phyloP scores from a whole-genome alignment of 371 early-diverging fungal species.

The Circinella umbellata region DNA sequence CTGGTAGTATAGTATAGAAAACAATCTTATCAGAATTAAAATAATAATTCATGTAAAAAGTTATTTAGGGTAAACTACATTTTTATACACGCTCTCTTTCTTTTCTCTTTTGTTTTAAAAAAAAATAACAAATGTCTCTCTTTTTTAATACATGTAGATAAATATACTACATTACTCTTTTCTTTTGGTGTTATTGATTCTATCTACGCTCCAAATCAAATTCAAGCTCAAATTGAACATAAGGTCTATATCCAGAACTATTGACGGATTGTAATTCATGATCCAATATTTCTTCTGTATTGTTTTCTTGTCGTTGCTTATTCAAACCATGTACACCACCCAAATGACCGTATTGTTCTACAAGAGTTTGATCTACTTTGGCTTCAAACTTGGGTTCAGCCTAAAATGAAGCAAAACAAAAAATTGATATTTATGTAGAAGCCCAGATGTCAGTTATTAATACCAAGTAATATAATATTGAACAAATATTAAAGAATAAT shows the following conservation, averaged over 20 bases:
- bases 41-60: too few relatives aligned
- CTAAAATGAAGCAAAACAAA: slow-evolving; percentile 30
- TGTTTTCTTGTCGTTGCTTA: slow-evolving; percentile 28
- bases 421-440: too few relatives aligned
- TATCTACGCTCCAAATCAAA: slow-evolving; percentile 58
- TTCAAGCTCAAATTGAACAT: slow-evolving; percentile 79
- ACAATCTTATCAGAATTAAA: too few relatives aligned
- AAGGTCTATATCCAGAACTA: slow-evolving; percentile 88
- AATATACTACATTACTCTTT: background rate
- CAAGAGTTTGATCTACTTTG: slow-evolving; percentile 74
- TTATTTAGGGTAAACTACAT: too few relatives aligned
- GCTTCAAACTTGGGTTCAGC: slow-evolving; percentile 77
- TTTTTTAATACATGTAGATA: background rate
- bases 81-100: too few relatives aligned
- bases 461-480: slow-evolving; percentile 1
- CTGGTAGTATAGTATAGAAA: too few relatives aligned
- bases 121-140: background rate
- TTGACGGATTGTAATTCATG: slow-evolving; percentile 79
- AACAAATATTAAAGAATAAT: slow-evolving; percentile 15
- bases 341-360: slow-evolving; percentile 65
- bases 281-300: slow-evolving; percentile 67
- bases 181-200: background rate
- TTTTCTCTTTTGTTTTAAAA: too few relatives aligned
- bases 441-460: background rate
- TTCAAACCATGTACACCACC: slow-evolving; percentile 58